These are phyloP conservation scores for Phytophthora capsici DNA, from an alignment of 352 stramenopile species.

Conservation along the genomic window DNA sequence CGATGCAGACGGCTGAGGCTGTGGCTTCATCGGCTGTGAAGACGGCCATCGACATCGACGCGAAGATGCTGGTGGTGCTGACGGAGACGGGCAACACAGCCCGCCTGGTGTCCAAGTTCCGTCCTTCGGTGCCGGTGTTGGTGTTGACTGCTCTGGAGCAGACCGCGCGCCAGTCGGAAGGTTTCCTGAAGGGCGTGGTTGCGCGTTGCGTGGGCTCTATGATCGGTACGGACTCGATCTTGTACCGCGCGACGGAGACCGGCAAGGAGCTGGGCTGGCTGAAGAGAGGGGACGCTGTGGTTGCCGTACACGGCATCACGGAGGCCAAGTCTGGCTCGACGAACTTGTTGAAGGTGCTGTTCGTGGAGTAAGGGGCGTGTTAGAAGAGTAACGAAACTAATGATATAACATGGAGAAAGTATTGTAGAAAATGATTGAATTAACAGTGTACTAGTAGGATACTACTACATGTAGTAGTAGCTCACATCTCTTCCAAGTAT, in stretches of 20 bases:
- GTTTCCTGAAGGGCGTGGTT: background rate
- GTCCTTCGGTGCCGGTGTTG: background rate
- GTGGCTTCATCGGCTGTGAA: background rate
- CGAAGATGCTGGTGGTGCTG: background rate
- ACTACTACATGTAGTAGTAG: no score
- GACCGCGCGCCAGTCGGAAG: background rate
- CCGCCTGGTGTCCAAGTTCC: background rate
- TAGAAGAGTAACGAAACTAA: slow-evolving; percentile 13
- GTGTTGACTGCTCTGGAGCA: background rate
- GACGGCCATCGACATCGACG: background rate
- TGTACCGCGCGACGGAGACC: background rate
- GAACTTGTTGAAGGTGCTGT: slow-evolving; percentile 92
- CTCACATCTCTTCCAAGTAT: no score
- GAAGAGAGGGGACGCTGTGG: slow-evolving; percentile 86
- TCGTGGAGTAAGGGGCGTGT: slow-evolving; percentile 60
- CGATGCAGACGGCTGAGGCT: background rate
- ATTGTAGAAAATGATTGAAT: no score
- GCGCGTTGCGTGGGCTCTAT: background rate
- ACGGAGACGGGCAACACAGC: background rate
- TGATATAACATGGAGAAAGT: no score
- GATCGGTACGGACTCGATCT: background rate
- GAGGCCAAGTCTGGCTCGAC: slow-evolving; percentile 87
- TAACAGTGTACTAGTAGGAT: no score
- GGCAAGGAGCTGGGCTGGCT: slow-evolving; percentile 60
- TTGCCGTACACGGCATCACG: slow-evolving; percentile 89